Base-by-base conservation (phyloP, 768 basidiomycete genomes). In the Mycena galopus region DNA sequence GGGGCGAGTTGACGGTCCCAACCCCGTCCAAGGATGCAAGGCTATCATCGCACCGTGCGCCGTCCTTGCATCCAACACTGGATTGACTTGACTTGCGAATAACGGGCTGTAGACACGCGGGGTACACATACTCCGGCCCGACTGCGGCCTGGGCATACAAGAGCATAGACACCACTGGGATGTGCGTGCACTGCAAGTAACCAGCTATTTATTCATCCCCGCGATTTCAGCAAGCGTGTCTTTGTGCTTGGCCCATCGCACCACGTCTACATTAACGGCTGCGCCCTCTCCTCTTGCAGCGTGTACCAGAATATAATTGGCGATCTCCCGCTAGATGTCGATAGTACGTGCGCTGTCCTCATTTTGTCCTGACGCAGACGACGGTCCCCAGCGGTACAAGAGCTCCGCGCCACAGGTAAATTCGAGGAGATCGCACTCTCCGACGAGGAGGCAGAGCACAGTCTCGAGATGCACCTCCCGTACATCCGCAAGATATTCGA, bases 211-310 rank as follows among this genome's bases (percentile, higher is more conserved):
- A 59, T 59, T 39, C 44, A 60, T 19, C 11, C 44, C 16, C 23
- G 44, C n/a, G 44, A 5, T 69, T 70, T 4, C 79, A 98, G 98
- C 60, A 94, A 94, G 78, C 91, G 95, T 17, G 93, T 99, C 60
- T 97, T 99, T 80, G 89, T 99, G 71, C 90, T 99, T 19, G 98
- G 98, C 0, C 98, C 98, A 3, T 97, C 98, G 1, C 98, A 99
- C 81, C 95, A 98, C 75, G 87, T 93, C 77, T 94, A 96, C 81
- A 85, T 99, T 25, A 86, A 92, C 64, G 93, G 93, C 21, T 98
- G 97, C 78, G 96, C 97, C 2, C 83, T 99, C 21, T 93, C 96
- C 2, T 83, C 80, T n/a, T 97, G 94, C 82, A 83, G 86, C 86
- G 56, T 99, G 98, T 78, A 89, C 87, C 4, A 99, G 97, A 0